Base-by-base conservation (phyloP, 805 yeast species). In the Ogataea glucozyma region DNA sequence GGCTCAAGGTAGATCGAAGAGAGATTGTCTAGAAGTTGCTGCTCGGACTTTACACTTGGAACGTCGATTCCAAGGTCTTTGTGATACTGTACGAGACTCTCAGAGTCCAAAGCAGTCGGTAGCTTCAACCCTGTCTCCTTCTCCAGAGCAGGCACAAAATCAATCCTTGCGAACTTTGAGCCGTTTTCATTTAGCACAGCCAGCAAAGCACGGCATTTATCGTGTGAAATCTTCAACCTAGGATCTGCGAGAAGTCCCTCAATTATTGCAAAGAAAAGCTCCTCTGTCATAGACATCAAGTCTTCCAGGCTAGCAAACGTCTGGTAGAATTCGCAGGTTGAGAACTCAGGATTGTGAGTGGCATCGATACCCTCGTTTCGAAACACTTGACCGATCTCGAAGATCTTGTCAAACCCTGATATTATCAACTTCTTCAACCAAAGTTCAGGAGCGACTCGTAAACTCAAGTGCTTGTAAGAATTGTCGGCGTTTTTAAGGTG, bases 341-440 rank as follows among this genome's bases (percentile, higher is more conserved):
- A 83, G 60, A 90, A 91, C 58, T 91, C 99, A 0, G 97, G 96
- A 63, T 91, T 93, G 61, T 91, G 99, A 0, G 96, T 86, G 1
- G 85, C 72, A 60, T 91, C 99, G 21, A 91, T 73, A 6, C 97
- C 96, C 65, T 93, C 99, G 57, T 93, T 93, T 54, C 99, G 72
- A 63, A 90, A 93, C 34, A 74, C 81, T 40, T 77, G 74, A 0
- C 97, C 97, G 40, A 93, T 78, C 57, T 93, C 98, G 62, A 78
- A 93, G 2, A 93, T 83, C 51, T 77, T 79, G 52, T 90, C 95
- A 56, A 90, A 79, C 1, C 99, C 99, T 6, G 87, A 75, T 24
- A 91, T 80, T 2, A 89, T 76, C 38, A 93, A 65, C 50, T 85
- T 76, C 58, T 93, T 93, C 42, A 93, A 73, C 97, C 97, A 93